Evolutionary conservation across 2,329 filamentous ascomycete genomes (phyloP), one percentile per base, ranked within the genome.

Genomic region (Cercospora sp.): DNA sequence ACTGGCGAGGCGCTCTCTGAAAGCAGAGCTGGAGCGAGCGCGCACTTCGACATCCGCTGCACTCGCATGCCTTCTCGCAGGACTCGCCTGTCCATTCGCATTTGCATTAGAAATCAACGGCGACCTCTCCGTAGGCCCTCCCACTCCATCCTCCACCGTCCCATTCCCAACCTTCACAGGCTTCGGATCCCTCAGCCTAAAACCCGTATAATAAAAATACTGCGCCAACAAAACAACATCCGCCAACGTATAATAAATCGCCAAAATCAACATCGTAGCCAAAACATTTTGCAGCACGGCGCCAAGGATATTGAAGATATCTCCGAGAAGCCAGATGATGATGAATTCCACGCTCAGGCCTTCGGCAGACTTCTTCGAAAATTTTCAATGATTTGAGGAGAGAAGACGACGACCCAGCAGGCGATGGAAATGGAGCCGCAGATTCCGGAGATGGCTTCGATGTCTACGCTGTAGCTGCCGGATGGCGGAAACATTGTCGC

Each of bases 331-430:
- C 95, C 95, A 99, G 75, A 97, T 88, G 69, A 96, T 89, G 77
- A 98, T 89, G 82, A 98, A 99, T 66, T 94, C 90, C 13, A 97
- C 87, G 0, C 92, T 97, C 1, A 98, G 85, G 2, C 93, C 94
- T 78, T 97, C 93, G 67, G 93, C 92, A 49, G 91, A 72, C 88
- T 84, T 66, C 93, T 88, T 71, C 89, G 90, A 82, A 97, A 97
- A 78, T 97, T 97, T 77, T 97, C 93, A 74, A 97, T 90, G 74
- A 99, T 97, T 75, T 99, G 95, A 2, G 95, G 95, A 0, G 93
- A 95, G 82, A 97, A 99, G 67, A 99, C 95, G 40, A 98, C 92
- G 66, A 98, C 91, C 95, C 95, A 97, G 79, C 94, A 97, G 61
- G 94, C 94, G 78, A 99, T 97, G 57, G 93, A 97, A 74, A 99